Percentiles rank a stretch among this genome's conserved stretches.
These are phyloP conservation scores for Ceratocystis ficicola DNA, from an alignment of 2,329 filamentous ascomycete species.

Conservation along the genomic window DNA sequence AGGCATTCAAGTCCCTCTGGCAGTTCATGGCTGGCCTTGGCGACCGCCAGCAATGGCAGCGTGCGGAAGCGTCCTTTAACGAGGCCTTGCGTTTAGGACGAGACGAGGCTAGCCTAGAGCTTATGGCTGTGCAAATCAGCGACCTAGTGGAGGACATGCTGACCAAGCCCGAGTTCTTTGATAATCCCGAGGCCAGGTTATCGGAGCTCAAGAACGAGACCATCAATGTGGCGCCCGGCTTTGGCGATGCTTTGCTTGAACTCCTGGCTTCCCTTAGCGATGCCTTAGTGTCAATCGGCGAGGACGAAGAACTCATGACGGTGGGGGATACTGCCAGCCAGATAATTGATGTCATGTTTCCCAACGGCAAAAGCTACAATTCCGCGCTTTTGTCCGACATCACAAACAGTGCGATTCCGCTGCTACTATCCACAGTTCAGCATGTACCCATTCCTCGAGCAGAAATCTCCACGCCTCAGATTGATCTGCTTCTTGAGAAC, in stretches of 20 bases:
- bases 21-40: conserved; percentile 68
- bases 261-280: conserved; percentile 24
- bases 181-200: conserved; percentile 50
- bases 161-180: conserved; percentile 76
- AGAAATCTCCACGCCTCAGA: conserved; percentile 70
- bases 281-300: conserved; percentile 52
- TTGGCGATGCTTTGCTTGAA: conserved; percentile 15
- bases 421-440: conserved; percentile 65
- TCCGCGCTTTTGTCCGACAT: conserved; percentile 61
- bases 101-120: conserved; percentile 71
- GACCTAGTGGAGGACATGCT: conserved; percentile 67
- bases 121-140: conserved; percentile 59
- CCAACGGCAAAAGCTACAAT: conserved; percentile 50
- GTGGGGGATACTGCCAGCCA: conserved; percentile 55
- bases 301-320: conserved; percentile 60
- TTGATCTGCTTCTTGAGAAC: conserved; percentile 82
- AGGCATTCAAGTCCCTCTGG: conserved; percentile 71
- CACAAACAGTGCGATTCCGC: conserved; percentile 68
- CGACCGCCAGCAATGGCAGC: conserved; percentile 60
- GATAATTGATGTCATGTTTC: conserved; percentile 58
- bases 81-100: conserved; percentile 60
- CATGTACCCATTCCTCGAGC: conserved; percentile 81
- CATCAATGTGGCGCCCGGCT: conserved; percentile 45
- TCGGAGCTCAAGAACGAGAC: conserved; percentile 41
- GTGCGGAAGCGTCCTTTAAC: conserved; percentile 55